These are phyloP conservation scores for Cerrena zonata DNA, from an alignment of 1,284 basidiomycete species.

Conservation along the genomic window DNA sequence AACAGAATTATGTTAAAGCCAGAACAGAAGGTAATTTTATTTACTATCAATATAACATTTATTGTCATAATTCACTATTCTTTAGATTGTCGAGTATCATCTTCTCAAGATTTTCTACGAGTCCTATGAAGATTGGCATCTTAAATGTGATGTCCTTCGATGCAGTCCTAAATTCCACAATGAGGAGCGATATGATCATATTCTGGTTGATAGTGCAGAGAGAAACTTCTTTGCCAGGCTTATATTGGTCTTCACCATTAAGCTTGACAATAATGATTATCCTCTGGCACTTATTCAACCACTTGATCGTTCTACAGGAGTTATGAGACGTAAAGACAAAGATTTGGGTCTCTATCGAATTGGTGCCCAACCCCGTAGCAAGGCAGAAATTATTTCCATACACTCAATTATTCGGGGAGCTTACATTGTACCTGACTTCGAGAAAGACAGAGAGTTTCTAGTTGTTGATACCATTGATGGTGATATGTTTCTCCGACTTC, in stretches of 20 bases:
- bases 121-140: slow-evolving; percentile 25
- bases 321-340: slow-evolving; percentile 14
- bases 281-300: slow-evolving; percentile 24
- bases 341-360: slow-evolving; percentile 21
- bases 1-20: no score
- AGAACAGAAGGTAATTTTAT: no score
- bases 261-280: slow-evolving; percentile 4
- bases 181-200: slow-evolving; percentile 20
- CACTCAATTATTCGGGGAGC: slow-evolving; percentile 23
- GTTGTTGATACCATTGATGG: slow-evolving; percentile 23
- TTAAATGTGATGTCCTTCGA: slow-evolving; percentile 19
- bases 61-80: not conserved
- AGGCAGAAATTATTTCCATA: slow-evolving; percentile 20
- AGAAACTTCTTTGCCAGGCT: slow-evolving; percentile 18
- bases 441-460: slow-evolving; percentile 17
- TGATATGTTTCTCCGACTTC: slow-evolving; percentile 24
- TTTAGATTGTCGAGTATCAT: slow-evolving; percentile 12
- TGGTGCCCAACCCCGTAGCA: slow-evolving; percentile 6
- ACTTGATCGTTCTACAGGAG: slow-evolving; percentile 12
- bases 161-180: slow-evolving; percentile 24
- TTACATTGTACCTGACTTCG: slow-evolving; percentile 17
- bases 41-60: not conserved
- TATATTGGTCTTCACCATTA: slow-evolving; percentile 19
- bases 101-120: slow-evolving; percentile 23
- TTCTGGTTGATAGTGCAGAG: slow-evolving; percentile 16